phyloP scores from a whole-genome alignment of 2,329 filamentous ascomycete genomes.

The Xylariomycetidae sp. region DNA sequence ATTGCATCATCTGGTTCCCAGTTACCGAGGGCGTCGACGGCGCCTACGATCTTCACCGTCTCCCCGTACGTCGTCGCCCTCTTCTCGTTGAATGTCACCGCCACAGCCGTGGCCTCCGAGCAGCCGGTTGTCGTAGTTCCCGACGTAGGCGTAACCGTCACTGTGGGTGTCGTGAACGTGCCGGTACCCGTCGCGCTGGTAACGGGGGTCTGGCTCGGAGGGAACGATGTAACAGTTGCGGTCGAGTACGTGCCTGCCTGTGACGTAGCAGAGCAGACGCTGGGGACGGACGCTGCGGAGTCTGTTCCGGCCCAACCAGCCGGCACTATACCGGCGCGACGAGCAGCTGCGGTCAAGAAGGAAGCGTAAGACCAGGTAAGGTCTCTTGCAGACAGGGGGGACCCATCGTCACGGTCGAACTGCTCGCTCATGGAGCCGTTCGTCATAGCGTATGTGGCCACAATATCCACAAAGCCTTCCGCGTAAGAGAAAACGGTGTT shows the following conservation, averaged over 20 bases:
- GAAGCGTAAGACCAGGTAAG: conserved; percentile 38
- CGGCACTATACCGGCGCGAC: conserved; percentile 50
- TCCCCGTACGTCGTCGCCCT: conserved; percentile 55
- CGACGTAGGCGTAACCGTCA: conserved; percentile 10
- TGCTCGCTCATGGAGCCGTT: conserved; percentile 65
- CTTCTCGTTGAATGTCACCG: conserved; percentile 57
- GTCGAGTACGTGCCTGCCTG: conserved; percentile 45
- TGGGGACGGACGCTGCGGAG: conserved; percentile 39
- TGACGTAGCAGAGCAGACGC: conserved; percentile 40
- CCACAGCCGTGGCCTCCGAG: conserved; percentile 37
- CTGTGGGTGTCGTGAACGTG: conserved; percentile 17
- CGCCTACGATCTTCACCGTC: conserved; percentile 60
- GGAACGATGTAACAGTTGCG: conserved; percentile 43
- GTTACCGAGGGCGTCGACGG: conserved; percentile 49
- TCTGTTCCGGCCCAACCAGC: conserved; percentile 45
- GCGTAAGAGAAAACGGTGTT: conserved; percentile 52
- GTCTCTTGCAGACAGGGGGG: conserved; percentile 57
- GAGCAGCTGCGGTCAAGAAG: conserved; percentile 57
- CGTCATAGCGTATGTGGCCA: conserved; percentile 54
- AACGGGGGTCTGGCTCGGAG: conserved; percentile 39
- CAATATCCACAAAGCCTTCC: conserved; percentile 55
- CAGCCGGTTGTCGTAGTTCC: no score
- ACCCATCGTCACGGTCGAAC: conserved; percentile 48
- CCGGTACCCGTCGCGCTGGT: conserved; percentile 22
- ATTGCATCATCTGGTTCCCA: conserved; percentile 54